Evolutionary conservation across 2,329 filamentous ascomycete genomes (phyloP).

Genomic region (Aspergillus neotritici): DNA sequence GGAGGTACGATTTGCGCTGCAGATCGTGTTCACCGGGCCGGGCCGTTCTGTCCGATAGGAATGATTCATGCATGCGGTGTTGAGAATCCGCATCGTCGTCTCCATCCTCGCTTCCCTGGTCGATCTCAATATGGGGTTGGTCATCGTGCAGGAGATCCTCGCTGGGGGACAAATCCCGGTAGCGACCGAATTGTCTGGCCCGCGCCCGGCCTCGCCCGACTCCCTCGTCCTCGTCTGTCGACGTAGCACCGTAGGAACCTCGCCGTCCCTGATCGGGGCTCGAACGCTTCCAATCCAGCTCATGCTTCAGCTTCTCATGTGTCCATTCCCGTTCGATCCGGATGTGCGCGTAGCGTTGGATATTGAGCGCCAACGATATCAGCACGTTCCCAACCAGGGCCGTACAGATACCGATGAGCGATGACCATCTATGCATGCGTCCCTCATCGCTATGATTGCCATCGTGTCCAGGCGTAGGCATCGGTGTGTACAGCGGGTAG

Average conservation of each 20-base stretch:
- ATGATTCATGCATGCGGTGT: conserved; percentile 26
- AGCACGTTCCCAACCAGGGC: conserved; percentile 89
- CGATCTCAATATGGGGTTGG: conserved; percentile 18
- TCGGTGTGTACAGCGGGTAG: conserved; percentile 12
- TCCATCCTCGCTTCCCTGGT: conserved; percentile 5
- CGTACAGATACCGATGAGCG: conserved; percentile 87
- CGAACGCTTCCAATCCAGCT: conserved; percentile 48
- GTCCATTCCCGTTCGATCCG: conserved; percentile 67
- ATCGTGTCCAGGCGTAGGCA: conserved; percentile 13
- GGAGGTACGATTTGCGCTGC: conserved; percentile 68
- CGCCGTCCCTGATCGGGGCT: conserved; percentile 12
- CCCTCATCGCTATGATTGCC: conserved; percentile 18
- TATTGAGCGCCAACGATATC: conserved; percentile 92
- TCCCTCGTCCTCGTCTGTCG: conserved; percentile 10
- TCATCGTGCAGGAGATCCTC: conserved; percentile 30
- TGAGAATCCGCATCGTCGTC: conserved; percentile 41
- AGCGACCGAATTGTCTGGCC: conserved; percentile 7
- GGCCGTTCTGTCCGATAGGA: conserved; percentile 37
- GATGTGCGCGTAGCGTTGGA: conserved; percentile 92
- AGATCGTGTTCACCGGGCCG: conserved; percentile 35
- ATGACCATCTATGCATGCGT: conserved; percentile 62
- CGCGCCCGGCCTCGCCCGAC: conserved; percentile 7
- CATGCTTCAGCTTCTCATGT: conserved; percentile 52
- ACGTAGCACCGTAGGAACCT: conserved; percentile 43
- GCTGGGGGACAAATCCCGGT: conserved; percentile 18